These are phyloP conservation scores for Penicillium crystallinum DNA, from an alignment of 495 filamentous ascomycete genomes.

Conservation along the genomic window DNA sequence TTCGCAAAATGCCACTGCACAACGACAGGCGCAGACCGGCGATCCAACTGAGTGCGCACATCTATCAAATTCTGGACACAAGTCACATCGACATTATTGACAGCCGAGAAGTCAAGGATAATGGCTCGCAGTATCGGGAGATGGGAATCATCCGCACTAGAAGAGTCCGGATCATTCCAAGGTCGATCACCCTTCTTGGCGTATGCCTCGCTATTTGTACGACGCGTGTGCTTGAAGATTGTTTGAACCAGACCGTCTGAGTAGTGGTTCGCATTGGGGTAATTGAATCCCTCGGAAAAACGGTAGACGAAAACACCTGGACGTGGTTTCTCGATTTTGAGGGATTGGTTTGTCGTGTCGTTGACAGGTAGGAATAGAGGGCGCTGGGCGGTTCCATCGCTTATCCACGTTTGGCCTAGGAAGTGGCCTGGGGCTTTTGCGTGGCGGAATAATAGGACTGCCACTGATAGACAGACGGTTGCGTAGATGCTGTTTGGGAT, in stretches of 20 bases:
- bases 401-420: constrained; percentile 62
- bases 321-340: constrained; percentile 70
- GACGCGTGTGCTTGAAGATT: constrained; percentile 68
- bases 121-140: constrained; percentile 78
- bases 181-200: constrained; percentile 70
- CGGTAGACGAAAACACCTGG: constrained; percentile 94
- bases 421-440: constrained; percentile 78
- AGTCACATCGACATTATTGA: constrained; percentile 92
- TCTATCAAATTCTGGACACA: constrained; percentile 91
- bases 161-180: constrained; percentile 87
- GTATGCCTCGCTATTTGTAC: constrained; percentile 60
- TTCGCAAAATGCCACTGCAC: constrained; percentile 94
- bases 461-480: constrained; percentile 66
- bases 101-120: constrained; percentile 87
- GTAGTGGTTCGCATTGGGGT: constrained; percentile 84
- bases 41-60: constrained; percentile 90
- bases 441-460: constrained; percentile 72
- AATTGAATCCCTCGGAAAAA: constrained; percentile 92
- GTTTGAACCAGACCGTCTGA: constrained; percentile 66
- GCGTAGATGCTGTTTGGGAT: constrained; percentile 91
- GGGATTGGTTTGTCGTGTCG: constrained; percentile 71
- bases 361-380: constrained; percentile 82
- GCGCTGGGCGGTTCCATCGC: constrained; percentile 33
- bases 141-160: constrained; percentile 43
- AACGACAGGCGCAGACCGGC: constrained; percentile 67